Conservation (phyloP, 2,329 filamentous ascomycete genomes). For the Colletotrichum caudatum region DNA sequence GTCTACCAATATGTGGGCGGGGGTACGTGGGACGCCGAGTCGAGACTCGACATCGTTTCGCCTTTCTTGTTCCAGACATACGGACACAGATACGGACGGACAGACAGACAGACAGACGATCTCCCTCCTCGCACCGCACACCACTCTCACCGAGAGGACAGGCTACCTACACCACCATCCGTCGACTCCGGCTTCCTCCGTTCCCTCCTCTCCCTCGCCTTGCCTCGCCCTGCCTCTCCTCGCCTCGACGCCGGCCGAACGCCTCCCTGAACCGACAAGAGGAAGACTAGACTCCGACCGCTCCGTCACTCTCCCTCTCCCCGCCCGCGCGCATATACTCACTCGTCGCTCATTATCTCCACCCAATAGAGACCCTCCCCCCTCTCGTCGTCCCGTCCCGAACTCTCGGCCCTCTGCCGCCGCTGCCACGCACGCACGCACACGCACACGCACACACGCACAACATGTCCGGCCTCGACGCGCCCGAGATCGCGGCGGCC, state of each 20-base stretch:
- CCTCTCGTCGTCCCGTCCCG: constrained; percentile 7
- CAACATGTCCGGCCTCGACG: constrained; percentile 67
- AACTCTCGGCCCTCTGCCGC: constrained; percentile 3
- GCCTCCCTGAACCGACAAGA: constrained; percentile 7
- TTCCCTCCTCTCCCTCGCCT: neutral
- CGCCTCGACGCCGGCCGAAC: neutral
- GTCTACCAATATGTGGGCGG: constrained; percentile 16
- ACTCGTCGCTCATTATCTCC: neutral
- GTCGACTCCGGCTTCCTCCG: constrained; percentile 7
- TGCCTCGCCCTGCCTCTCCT: neutral
- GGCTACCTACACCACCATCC: constrained; percentile 8
- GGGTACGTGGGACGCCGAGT: constrained; percentile 15
- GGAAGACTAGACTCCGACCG: constrained; percentile 2
- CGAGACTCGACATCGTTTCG: constrained; percentile 32
- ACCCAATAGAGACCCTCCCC: neutral
- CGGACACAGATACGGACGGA: neutral
- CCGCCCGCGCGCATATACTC: neutral
- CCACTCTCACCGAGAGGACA: constrained; percentile 20
- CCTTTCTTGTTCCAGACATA: constrained; percentile 10
- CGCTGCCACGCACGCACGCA: neutral
- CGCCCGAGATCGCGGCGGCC: constrained; percentile 70
- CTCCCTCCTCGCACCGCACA: constrained; percentile 7
- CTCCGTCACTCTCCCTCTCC: neutral
- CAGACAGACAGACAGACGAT: neutral
- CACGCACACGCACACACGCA: neutral